A percentile compares a stretch with the other conserved stretches of the same genome.
Evolutionary conservation across 208 protist species (phyloP).

Genomic region (Lotmaria passim): DNA sequence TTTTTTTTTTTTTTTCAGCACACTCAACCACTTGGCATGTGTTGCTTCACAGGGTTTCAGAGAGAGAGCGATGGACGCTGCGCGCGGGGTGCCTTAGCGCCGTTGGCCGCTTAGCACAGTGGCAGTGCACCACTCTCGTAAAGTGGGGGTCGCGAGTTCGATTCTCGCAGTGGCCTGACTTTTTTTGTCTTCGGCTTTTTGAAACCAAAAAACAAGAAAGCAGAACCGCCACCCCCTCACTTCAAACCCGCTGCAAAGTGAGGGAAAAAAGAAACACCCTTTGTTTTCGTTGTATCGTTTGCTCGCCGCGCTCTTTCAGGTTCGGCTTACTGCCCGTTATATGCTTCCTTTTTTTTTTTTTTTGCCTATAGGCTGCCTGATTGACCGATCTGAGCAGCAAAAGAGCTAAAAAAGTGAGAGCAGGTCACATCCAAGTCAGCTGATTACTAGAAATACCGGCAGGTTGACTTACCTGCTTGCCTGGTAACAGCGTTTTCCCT

Average conservation of each 20-base stretch:
- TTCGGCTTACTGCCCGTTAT: too few relatives aligned
- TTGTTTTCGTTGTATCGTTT: too few relatives aligned
- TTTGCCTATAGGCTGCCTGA: too few relatives aligned
- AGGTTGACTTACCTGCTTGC: too few relatives aligned
- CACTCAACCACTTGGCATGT: neutral
- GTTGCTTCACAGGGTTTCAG: neutral
- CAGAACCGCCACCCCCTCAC: neutral
- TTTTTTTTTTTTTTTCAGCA: constrained; percentile 6
- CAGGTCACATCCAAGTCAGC: too few relatives aligned
- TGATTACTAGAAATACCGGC: too few relatives aligned
- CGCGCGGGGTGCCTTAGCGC: neutral
- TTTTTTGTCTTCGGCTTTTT: constrained; percentile 21
- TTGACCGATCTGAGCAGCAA: too few relatives aligned
- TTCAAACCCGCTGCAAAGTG: too few relatives aligned
- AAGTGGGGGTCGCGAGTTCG: constrained; percentile 96
- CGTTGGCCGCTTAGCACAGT: constrained; percentile 94
- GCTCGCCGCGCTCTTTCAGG: too few relatives aligned
- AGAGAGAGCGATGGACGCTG: too few relatives aligned
- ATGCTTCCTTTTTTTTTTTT: constrained; percentile 2
- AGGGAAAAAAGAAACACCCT: neutral
- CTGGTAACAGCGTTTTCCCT: too few relatives aligned
- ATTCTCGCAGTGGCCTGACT: constrained; percentile 93
- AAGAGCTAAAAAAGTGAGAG: too few relatives aligned
- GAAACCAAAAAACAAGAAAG: neutral
- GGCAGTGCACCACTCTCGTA: constrained; percentile 96